These are phyloP conservation scores for Amylocystis lapponica DNA, from an alignment of 768 basidiomycete species.

Conservation along the genomic window DNA sequence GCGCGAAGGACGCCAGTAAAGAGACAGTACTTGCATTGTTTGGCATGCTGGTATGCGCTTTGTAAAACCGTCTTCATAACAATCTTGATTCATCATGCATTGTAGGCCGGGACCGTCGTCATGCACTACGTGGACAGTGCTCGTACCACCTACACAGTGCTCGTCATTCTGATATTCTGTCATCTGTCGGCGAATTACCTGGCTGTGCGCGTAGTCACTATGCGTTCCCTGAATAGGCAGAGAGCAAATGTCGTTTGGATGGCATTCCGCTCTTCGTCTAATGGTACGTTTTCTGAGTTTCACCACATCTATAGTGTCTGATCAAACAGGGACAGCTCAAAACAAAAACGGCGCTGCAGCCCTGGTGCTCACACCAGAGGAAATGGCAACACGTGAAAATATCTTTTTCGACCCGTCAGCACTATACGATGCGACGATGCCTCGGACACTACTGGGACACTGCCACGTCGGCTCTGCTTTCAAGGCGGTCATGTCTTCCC, in stretches of 20 bases:
- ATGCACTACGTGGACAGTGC: slow-evolving; percentile 49
- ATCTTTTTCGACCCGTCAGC: slow-evolving; percentile 10
- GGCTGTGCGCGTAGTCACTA: slow-evolving; percentile 50
- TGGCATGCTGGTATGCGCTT: slow-evolving; percentile 54
- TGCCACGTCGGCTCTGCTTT: slow-evolving; percentile 10
- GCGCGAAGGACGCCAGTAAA: slow-evolving; percentile 67
- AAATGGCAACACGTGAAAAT: slow-evolving; percentile 5
- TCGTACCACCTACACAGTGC: slow-evolving; percentile 41
- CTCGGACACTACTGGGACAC: background rate
- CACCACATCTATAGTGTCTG: too few species aligned
- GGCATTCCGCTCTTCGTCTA: slow-evolving; percentile 24
- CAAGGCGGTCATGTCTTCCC: slow-evolving; percentile 1
- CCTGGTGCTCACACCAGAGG: background rate
- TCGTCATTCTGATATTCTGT: slow-evolving; percentile 44
- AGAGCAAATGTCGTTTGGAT: slow-evolving; percentile 50
- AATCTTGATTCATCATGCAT: slow-evolving; percentile 1
- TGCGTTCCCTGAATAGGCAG: slow-evolving; percentile 57
- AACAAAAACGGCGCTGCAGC: background rate
- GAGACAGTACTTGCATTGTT: slow-evolving; percentile 64
- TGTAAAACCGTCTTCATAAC: background rate
- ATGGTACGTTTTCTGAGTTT: slow-evolving; percentile 8
- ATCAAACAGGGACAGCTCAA: background rate
- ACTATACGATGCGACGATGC: background rate
- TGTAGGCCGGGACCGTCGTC: slow-evolving; percentile 53
- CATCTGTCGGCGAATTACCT: slow-evolving; percentile 57